A percentile compares a stretch with the other conserved stretches of the same genome.
Evolutionary conservation across 306 rosid genomes (phyloP).

Genomic region (Cucumis hystrix): DNA sequence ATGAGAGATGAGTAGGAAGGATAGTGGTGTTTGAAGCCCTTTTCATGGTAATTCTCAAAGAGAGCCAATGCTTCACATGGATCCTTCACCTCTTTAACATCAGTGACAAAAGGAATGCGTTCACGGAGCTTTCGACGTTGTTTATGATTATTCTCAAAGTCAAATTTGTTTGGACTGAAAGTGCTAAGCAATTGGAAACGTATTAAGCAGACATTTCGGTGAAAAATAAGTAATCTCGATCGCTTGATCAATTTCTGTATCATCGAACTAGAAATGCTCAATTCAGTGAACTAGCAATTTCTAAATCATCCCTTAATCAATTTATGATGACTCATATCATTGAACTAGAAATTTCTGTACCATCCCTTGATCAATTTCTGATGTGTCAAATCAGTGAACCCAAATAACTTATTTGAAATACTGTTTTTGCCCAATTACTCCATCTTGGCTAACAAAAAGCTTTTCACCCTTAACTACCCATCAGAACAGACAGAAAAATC

Average conservation of each 20-base stretch:
- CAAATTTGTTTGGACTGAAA: conserved; percentile 6
- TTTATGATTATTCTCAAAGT: conserved; percentile 4
- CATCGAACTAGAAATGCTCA: neutral
- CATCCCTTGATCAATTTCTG: neutral
- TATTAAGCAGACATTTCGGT: conserved; percentile 6
- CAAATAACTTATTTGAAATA: neutral
- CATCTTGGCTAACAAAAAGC: neutral
- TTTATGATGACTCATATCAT: neutral
- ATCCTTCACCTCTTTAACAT: conserved; percentile 35
- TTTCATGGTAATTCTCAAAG: conserved; percentile 36
- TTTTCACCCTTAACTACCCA: neutral
- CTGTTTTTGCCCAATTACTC: neutral
- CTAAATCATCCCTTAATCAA: neutral
- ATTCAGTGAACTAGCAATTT: neutral
- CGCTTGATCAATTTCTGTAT: neutral
- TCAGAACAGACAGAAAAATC: neutral
- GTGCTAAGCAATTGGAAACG: conserved; percentile 7
- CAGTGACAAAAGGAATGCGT: conserved; percentile 42
- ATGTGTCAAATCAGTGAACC: neutral
- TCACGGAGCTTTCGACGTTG: conserved; percentile 19
- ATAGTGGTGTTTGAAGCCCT: conserved; percentile 61
- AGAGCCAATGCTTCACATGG: conserved; percentile 59
- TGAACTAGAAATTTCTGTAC: neutral
- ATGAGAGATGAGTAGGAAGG: conserved; percentile 75
- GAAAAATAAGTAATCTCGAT: conserved; percentile 1